Evolutionary conservation across 2,329 filamentous ascomycete species (phyloP).

Genomic region (Stemphylium lycopersici): DNA sequence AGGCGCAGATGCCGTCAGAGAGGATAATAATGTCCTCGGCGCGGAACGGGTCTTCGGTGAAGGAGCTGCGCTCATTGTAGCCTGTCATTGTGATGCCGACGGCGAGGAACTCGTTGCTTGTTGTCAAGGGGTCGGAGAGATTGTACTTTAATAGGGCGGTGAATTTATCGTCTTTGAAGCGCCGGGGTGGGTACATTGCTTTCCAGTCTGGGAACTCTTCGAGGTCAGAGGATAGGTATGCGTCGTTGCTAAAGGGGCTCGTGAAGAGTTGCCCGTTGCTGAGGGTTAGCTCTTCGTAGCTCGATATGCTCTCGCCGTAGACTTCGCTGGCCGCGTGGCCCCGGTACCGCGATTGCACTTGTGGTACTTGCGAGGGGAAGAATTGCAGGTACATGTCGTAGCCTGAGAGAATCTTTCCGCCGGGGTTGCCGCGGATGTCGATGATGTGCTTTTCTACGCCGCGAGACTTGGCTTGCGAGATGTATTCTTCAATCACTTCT

Average conservation of each 20-base stretch:
- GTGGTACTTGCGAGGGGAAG: slow-evolving; percentile 56
- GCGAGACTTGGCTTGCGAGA: slow-evolving; percentile 54
- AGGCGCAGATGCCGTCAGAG: slow-evolving; percentile 54
- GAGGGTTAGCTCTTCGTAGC: slow-evolving; percentile 16
- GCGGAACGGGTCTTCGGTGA: slow-evolving; percentile 45
- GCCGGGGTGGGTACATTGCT: slow-evolving; percentile 46
- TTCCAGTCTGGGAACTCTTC: slow-evolving; percentile 43
- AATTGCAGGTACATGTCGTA: slow-evolving; percentile 60
- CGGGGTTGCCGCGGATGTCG: slow-evolving; percentile 67
- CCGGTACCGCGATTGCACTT: slow-evolving; percentile 56
- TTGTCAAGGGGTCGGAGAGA: slow-evolving; percentile 42
- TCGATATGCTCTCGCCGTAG: slow-evolving; percentile 32
- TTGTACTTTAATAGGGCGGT: slow-evolving; percentile 50
- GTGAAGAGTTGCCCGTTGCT: slow-evolving; percentile 35
- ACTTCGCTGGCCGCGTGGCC: slow-evolving; percentile 47
- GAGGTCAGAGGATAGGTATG: slow-evolving; percentile 33
- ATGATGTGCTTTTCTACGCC: slow-evolving; percentile 66
- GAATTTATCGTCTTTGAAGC: slow-evolving; percentile 45
- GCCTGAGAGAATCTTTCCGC: slow-evolving; percentile 56
- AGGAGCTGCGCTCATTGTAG: slow-evolving; percentile 32
- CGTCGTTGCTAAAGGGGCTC: slow-evolving; percentile 45
- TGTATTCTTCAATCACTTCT: slow-evolving; percentile 50
- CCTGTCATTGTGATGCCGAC: slow-evolving; percentile 41
- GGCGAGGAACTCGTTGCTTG: slow-evolving; percentile 36
- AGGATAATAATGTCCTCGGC: slow-evolving; percentile 50